Conservation (phyloP, 495 filamentous ascomycete species). For the Tuber aestivum region DNA sequence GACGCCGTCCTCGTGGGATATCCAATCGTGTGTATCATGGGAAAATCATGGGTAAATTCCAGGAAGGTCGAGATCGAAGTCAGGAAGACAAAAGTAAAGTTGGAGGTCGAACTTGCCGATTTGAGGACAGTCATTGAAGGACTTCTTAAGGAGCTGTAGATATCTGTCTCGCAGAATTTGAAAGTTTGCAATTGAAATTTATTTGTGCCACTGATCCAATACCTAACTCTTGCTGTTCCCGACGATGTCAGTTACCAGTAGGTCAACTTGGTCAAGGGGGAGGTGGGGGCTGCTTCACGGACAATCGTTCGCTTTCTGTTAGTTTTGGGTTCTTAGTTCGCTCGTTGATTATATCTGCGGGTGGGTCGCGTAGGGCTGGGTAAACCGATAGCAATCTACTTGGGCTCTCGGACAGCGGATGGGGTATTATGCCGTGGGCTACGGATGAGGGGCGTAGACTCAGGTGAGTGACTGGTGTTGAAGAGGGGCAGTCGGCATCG, state of each 20-base stretch:
- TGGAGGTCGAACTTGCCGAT: constrained; percentile 46
- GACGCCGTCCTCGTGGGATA: constrained; percentile 89
- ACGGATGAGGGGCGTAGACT: not conserved
- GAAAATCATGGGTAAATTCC: constrained; percentile 63
- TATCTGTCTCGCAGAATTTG: not conserved
- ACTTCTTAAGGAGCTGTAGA: constrained; percentile 28
- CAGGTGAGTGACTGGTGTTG: not conserved
- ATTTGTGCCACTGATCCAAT: not conserved
- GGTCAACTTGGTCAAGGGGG: not conserved
- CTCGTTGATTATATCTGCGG: not conserved
- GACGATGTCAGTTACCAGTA: not conserved
- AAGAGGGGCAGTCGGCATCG: not conserved
- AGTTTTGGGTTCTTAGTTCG: not conserved
- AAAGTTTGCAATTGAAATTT: not conserved
- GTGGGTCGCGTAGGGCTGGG: not conserved
- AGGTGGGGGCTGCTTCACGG: not conserved
- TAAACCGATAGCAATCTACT: not conserved
- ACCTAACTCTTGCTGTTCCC: not conserved
- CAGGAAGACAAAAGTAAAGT: constrained; percentile 51
- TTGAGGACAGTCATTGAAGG: constrained; percentile 20
- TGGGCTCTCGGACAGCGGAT: not conserved
- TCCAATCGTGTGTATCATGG: constrained; percentile 72
- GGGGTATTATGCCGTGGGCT: not conserved
- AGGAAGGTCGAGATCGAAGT: constrained; percentile 71
- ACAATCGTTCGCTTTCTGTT: not conserved